These are phyloP conservation scores for Thielaviopsis musarum DNA, from an alignment of 2,329 filamentous ascomycete species.

Conservation along the genomic window DNA sequence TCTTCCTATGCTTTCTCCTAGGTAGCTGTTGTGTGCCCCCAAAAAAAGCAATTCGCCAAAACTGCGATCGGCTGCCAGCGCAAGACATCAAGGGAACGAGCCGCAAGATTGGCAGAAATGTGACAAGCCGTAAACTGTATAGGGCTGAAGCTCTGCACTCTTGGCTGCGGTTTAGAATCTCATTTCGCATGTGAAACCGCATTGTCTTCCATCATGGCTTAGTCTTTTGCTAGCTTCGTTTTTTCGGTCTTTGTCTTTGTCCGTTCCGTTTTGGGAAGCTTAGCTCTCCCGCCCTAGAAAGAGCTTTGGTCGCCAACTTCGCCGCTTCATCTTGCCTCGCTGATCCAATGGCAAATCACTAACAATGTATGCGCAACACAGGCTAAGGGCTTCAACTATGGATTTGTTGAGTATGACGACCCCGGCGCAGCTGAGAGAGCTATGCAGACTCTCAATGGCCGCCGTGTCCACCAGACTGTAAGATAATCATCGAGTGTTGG, in stretches of 20 bases:
- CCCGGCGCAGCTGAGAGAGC: constrained; percentile 90
- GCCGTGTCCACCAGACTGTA: constrained; percentile 89
- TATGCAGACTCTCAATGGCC: constrained; percentile 92
- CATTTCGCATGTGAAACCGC: background rate
- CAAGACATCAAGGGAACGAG: background rate
- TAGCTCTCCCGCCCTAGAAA: background rate
- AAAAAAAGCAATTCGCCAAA: background rate
- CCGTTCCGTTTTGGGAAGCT: background rate
- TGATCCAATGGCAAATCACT: background rate
- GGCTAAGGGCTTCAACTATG: constrained; percentile 96
- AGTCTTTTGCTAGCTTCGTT: background rate
- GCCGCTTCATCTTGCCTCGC: background rate
- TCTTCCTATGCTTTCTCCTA: background rate
- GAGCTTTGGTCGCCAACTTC: background rate
- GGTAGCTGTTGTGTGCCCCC: background rate
- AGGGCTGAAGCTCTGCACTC: background rate
- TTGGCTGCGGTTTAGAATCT: background rate
- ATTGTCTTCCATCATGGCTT: background rate
- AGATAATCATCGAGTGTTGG: constrained; percentile 19
- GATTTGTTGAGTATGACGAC: constrained; percentile 97
- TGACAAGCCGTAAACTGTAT: background rate
- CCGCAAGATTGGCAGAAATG: background rate
- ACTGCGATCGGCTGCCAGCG: background rate
- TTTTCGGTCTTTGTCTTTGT: background rate
- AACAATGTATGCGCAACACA: constrained; percentile 22